Base-by-base conservation (phyloP, 345 rosid species). In the Camelina hispida region DNA sequence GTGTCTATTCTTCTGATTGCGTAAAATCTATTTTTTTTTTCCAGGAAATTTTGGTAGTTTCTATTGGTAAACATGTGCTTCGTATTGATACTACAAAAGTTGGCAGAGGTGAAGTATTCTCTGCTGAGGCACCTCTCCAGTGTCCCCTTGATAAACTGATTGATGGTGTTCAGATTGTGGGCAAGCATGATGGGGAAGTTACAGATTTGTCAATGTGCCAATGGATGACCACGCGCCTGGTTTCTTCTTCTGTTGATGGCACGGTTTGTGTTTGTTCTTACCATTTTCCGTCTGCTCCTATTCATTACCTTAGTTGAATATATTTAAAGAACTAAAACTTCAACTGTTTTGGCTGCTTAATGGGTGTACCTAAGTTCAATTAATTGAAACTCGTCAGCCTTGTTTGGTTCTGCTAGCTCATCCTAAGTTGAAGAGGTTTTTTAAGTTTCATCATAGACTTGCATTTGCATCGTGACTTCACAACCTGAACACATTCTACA, bases 161-260 rank as follows among this genome's bases (percentile, higher is more conserved):
- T 55, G 91, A 85, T 66, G 98, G 98, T 68, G 79, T 94, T 53
- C 95, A 90, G 68, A 81, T 88, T 66, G 83, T 94, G 71, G 97
- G 97, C 78, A 86, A 86, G 79, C 98, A 94, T 77, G 97, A 90
- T 62, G 97, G 92, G 44, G 96, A 87, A 78, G 85, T 94, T 50
- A 94, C 98, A n/a, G 98, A 87, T 81, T 81, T 94, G 78, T 94
- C 97, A 30, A 88, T 94, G 91, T 94, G 93, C 82, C 93, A 91
- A 63, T 91, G 93, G 97, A 86, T 87, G 93, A 85, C 82, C 60
- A 85, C 91, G 34, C 87, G 90, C 57, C 85, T 90, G 80, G 96
- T 84, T 78, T 94, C 98, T 47, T 90, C 98, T 75, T 88, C 98
- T 1, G 76, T 63, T 28, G 98, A 94, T 85, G 97, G 98, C 80